Evolutionary conservation across 2,329 filamentous ascomycete species (phyloP), one percentile per base, ranked within the genome.

Genomic region (Keithomyces neogunnii): DNA sequence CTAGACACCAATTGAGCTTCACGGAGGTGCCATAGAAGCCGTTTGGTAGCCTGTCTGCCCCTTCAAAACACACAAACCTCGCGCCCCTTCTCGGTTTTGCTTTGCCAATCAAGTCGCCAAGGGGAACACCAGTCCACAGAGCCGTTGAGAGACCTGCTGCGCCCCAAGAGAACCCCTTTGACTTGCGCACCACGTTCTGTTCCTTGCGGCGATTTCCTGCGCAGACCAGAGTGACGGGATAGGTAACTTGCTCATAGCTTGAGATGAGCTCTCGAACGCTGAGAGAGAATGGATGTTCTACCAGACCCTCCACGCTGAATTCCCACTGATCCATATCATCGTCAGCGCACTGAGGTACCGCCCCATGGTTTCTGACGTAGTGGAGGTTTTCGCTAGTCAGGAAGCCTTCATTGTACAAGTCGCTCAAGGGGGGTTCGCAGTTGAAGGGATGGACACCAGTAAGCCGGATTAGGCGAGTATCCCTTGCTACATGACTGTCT

Each of bases 91-190:
- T 73, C 1, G 89, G 89, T 53, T 73, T 80, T 3, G 89, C 89
- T 55, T 73, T 76, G 52, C 74, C 75, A 13, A 96, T 73, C 3
- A 96, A 68, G 54, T 92, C 85, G 2, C 75, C 75, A 66, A 96
- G 81, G 40, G 85, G 73, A 1, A 90, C 86, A 28, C 91, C 91
- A 0, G 91, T 96, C 76, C 88, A 96, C 0, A 96, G 71, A 0
- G 89, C 89, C 0, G 89, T 96, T 0, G 89, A 95, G 5, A 96
- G 66, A 29, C 90, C 91, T 3, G 88, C 90, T 1, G 91, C 76
- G 36, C 91, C 91, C 91, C 91, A 96, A 2, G 89, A 95, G 70
- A 96, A 96, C 0, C 91, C 91, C 61, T 96, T 95, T 1, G 88
- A 89, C 66, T 96, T 96, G 13, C 89, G 79, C 3, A 96, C 88